A percentile compares a stretch with the other conserved stretches of the same genome.
These are phyloP conservation scores for Gloeopeniophorella convolvens DNA, from an alignment of 768 basidiomycete genomes.

Conservation along the genomic window DNA sequence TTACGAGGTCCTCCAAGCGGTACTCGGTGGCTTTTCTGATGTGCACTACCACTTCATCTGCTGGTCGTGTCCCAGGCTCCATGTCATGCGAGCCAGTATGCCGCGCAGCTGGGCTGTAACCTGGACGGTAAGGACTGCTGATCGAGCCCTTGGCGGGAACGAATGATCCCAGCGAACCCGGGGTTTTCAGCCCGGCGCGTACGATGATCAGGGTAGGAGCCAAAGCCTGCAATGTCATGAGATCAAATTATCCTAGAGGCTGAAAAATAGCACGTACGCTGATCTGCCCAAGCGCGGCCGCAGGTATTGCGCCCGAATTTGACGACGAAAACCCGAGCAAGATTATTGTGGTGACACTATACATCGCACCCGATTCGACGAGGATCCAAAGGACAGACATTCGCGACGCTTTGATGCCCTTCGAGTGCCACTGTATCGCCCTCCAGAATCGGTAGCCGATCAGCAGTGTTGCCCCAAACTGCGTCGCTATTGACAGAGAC, in stretches of 20 bases:
- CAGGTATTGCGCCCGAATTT: background rate
- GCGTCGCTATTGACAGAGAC: slow-evolving; percentile 13
- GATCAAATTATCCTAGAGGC: background rate
- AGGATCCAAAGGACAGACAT: slow-evolving; percentile 9
- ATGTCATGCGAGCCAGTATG: background rate
- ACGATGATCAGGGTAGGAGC: slow-evolving; percentile 11
- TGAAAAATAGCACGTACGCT: background rate
- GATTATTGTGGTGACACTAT: slow-evolving; percentile 1
- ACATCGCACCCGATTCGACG: slow-evolving; percentile 16
- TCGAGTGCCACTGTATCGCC: background rate
- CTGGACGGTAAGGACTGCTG: background rate
- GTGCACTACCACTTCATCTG: background rate
- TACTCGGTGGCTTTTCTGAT: slow-evolving; percentile 2
- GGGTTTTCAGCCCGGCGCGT: background rate
- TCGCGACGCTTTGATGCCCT: background rate
- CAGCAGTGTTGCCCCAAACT: slow-evolving; percentile 10
- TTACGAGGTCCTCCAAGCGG: background rate
- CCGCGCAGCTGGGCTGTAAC: background rate
- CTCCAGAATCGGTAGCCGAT: slow-evolving; percentile 10
- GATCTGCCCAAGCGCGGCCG: slow-evolving; percentile 7
- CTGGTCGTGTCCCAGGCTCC: background rate
- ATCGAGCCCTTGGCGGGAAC: slow-evolving; percentile 1
- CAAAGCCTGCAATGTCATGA: background rate
- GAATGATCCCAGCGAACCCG: background rate
- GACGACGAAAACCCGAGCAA: slow-evolving; percentile 6